Base-by-base conservation (phyloP, 2,329 filamentous ascomycete genomes). In the Claviceps capensis region DNA sequence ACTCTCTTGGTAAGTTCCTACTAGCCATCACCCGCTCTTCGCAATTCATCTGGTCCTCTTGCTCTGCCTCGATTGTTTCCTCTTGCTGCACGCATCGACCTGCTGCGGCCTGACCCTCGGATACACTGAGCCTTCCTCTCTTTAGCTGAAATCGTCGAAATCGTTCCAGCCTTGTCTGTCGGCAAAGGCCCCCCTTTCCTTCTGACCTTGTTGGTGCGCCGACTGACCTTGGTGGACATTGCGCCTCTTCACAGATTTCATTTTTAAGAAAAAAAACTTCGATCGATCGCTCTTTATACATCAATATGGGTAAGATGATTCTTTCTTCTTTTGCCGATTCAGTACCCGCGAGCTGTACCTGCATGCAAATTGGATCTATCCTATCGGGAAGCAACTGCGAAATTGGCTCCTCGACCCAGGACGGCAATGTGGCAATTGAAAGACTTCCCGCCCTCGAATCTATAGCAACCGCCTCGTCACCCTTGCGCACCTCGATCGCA, bases 261-360 rank as follows among this genome's bases (percentile, higher is more conserved):
- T 58, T 57, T 54, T 58, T 52, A 2, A 2, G 2, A 6, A 11
- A 11, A 34, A 52, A 60, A 57, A 54, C 46, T 54, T 56, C 61
- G 58, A 58, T 57, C 63, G 65, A 63, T 57, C 63, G 65, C 60
- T 67, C 65, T 62, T 68, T 65, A 65, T 63, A 66, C 56, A 66
- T 67, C 61, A 61, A 62, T 64, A 70, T 70, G 67, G 67, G 67
- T 70, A 70, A 70, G 67, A 63, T 57, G 51, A 52, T 52, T 61
- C 59, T 62, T 67, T 67, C 61, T 58, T 55, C 52, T 46, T 50
- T 57, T 41, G 22, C 17, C 17, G n/a, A 19, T 30, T 50, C 40
- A 11, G 13, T 34, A n/a, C 34, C 13, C 30, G 38, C 46, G 43
- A 43, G 16, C 17, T 26, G 50, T 41, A 2, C 50, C 37, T 52